Percentiles rank a stretch among this genome's conserved stretches.
Conservation (phyloP, 2,329 filamentous ascomycete species). For the Daldinia sp. region DNA sequence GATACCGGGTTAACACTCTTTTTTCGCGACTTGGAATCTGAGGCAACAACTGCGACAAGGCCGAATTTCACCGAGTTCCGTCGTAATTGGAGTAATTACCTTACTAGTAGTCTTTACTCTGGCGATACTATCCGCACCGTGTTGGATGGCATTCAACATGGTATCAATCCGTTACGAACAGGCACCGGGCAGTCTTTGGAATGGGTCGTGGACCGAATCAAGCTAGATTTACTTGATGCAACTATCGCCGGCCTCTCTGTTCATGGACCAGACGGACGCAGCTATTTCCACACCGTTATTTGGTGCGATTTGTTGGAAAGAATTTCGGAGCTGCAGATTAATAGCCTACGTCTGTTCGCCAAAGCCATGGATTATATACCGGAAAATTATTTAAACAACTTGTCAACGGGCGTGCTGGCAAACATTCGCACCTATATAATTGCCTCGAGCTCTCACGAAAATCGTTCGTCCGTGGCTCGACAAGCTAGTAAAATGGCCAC, state of each 20-base stretch:
- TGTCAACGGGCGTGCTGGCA: constrained; percentile 40
- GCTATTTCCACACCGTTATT: constrained; percentile 33
- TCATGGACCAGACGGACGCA: not conserved
- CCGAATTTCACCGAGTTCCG: constrained; percentile 44
- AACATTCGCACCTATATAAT: constrained; percentile 43
- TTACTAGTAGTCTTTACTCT: constrained; percentile 32
- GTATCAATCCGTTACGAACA: constrained; percentile 19
- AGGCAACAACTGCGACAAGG: not conserved
- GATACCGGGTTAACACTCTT: constrained; percentile 32
- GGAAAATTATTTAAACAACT: constrained; percentile 21
- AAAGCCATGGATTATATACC: constrained; percentile 45
- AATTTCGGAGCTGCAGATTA: constrained; percentile 44
- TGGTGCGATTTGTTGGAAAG: constrained; percentile 44
- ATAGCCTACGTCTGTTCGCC: constrained; percentile 45
- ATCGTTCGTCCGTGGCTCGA: constrained; percentile 24
- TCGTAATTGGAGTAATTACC: constrained; percentile 38
- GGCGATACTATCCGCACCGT: constrained; percentile 38
- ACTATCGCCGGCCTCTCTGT: constrained; percentile 44
- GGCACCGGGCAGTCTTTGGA: constrained; percentile 21
- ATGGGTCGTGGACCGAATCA: constrained; percentile 17
- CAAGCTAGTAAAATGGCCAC: constrained; percentile 47
- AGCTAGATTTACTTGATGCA: constrained; percentile 34
- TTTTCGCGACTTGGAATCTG: constrained; percentile 30
- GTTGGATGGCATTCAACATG: constrained; percentile 37
- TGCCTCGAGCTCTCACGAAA: constrained; percentile 20